Evolutionary conservation across 306 rosid genomes (phyloP), one percentile per base, ranked within the genome.

Genomic region (Lotus japonicus): DNA sequence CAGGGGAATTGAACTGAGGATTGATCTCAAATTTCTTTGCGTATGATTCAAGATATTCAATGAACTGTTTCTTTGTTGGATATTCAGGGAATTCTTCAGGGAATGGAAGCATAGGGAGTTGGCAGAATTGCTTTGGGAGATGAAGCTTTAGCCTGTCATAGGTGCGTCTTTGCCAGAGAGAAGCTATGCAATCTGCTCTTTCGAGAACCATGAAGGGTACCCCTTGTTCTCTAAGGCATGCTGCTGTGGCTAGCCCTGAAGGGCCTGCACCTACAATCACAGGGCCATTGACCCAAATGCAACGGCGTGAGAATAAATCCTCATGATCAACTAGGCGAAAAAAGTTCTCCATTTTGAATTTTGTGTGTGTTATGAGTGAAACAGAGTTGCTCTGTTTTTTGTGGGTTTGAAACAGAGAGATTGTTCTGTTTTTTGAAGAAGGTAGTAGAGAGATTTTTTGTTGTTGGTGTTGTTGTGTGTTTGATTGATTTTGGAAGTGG

Each of bases 201-300:
- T 94, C 97, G 0, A 92, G 86, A 21, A 92, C 85, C 16, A 80
- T 68, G 35, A 86, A 92, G 35, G 98, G 95, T 2, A 92, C 98
- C 11, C 96, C 90, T 71, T 92, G 96, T 64, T 90, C 91, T 70
- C 70, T 82, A 1, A 92, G 92, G 70, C 96, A 86, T 35, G 97
- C 98, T 1, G 94, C 98, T 1, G 98, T 88, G 72, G 98, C 97
- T 0, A 92, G 73, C 0, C 98, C 98, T 0, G 98, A 82, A 0
- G 98, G 98, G 9, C 98, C 98, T 21, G 98, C 98, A 2, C 98
- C 98, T 44, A 92, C 88, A 35, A 92, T 92, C 2, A 90, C 84
- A 5, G 98, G 98, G 4, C 98, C 98, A 52, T 90, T 90, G 7
- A 92, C 87, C 86, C 96, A 84, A 51, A 86, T 70, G 79, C 88